Evolutionary conservation across 1,284 basidiomycete species (phyloP).

Genomic region (Leccinum proximum): DNA sequence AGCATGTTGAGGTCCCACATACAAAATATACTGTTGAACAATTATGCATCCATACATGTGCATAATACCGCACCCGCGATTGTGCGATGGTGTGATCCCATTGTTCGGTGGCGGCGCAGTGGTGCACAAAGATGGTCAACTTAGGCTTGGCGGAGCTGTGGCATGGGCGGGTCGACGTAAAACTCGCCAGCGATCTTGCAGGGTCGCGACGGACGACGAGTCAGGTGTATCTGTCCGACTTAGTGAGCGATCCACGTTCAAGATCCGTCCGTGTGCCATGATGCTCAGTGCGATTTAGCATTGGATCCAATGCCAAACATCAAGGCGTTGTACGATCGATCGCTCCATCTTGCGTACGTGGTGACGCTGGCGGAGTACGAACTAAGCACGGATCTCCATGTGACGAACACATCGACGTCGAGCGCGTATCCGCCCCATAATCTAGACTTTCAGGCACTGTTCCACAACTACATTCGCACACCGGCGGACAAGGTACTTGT

Average conservation of each 20-base stretch:
- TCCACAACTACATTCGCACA: slow-evolving; percentile 85
- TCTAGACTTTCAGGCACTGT: slow-evolving; percentile 83
- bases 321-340: slow-evolving; percentile 51
- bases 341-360: slow-evolving; percentile 73
- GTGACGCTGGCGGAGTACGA: slow-evolving; percentile 76
- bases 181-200: slow-evolving; percentile 38
- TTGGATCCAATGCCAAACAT: slow-evolving; percentile 62
- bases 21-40: too few relatives aligned
- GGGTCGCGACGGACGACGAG: slow-evolving; percentile 64
- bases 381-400: slow-evolving; percentile 76
- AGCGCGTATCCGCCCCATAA: slow-evolving; percentile 32
- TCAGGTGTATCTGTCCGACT: slow-evolving; percentile 72
- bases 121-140: too few relatives aligned
- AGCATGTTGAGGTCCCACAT: too few relatives aligned
- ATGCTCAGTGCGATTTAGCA: slow-evolving; percentile 36
- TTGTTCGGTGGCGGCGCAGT: too few relatives aligned
- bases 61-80: too few relatives aligned
- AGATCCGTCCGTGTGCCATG: neutral
- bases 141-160: too few relatives aligned
- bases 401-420: slow-evolving; percentile 62
- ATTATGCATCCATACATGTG: too few relatives aligned
- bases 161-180: too few relatives aligned
- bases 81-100: too few relatives aligned
- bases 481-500: slow-evolving; percentile 57
- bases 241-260: slow-evolving; percentile 41